Conservation (phyloP, 768 basidiomycete genomes). For the Polyporus arcularius region DNA sequence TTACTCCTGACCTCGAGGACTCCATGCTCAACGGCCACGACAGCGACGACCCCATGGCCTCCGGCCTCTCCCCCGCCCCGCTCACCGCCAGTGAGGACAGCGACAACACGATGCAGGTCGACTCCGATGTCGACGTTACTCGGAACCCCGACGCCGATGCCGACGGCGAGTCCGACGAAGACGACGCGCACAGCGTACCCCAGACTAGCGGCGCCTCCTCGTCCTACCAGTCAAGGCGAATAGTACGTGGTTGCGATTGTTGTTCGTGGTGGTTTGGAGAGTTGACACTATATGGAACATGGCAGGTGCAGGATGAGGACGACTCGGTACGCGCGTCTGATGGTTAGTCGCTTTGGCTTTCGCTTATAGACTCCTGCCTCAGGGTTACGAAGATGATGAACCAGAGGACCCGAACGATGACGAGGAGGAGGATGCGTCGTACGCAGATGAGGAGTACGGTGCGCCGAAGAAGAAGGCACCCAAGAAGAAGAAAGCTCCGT, state of each 20-base stretch:
- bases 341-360: slow-evolving; percentile 22
- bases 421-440: slow-evolving; percentile 72
- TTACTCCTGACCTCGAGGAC: slow-evolving; percentile 1
- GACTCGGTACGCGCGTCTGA: slow-evolving; percentile 51
- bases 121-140: slow-evolving; percentile 55
- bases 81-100: slow-evolving; percentile 41
- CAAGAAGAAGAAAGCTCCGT: slow-evolving; percentile 67
- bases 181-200: slow-evolving; percentile 45
- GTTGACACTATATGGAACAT: slow-evolving; percentile 19
- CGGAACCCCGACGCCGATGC: slow-evolving; percentile 41
- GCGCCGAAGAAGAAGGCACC: slow-evolving; percentile 62
- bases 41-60: slow-evolving; percentile 26
- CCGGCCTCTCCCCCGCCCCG: slow-evolving; percentile 30
- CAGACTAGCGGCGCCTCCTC: slow-evolving; percentile 41
- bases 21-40: slow-evolving; percentile 26
- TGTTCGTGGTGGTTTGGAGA: slow-evolving; percentile 1
- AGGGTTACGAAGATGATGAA: slow-evolving; percentile 57
- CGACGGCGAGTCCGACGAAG: slow-evolving; percentile 66
- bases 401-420: slow-evolving; percentile 41
- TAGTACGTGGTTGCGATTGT: slow-evolving; percentile 28
- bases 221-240: slow-evolving; percentile 32
- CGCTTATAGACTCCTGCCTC: slow-evolving; percentile 31
- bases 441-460: slow-evolving; percentile 75
- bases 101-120: slow-evolving; percentile 68
- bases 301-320: slow-evolving; percentile 36